phyloP scores from a whole-genome alignment of 1,284 basidiomycete species.

The Coriolopsis trogii region DNA sequence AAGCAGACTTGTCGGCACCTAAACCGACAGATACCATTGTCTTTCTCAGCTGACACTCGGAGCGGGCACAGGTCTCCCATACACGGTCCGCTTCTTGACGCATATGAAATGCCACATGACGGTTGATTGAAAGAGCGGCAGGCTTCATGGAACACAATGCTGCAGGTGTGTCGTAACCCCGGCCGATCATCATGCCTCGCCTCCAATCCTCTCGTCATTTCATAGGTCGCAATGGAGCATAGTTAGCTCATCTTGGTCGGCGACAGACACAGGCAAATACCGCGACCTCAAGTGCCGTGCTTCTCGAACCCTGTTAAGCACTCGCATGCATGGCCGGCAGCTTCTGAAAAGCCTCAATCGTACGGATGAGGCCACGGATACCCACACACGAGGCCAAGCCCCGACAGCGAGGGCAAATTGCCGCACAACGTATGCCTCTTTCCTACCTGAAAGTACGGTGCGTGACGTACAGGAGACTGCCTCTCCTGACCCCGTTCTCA shows the following conservation, averaged over 20 bases:
- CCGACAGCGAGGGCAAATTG: too few species aligned
- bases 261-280: not conserved
- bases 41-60: too few species aligned
- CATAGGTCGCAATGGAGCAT: too few species aligned
- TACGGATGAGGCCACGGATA: conserved; percentile 3
- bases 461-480: conserved; percentile 3
- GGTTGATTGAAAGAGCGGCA: not conserved
- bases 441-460: too few species aligned
- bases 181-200: conserved; percentile 10
- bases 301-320: conserved; percentile 9
- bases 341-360: not conserved
- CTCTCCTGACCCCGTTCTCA: not conserved
- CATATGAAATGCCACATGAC: conserved; percentile 6
- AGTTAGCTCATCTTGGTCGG: not conserved
- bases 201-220: too few species aligned
- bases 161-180: conserved; percentile 17
- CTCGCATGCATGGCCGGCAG: not conserved
- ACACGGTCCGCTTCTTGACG: too few species aligned
- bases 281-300: not conserved
- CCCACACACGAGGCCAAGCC: conserved; percentile 16
- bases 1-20: too few species aligned
- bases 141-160: not conserved
- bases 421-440: too few species aligned
- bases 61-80: not conserved
- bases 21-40: too few species aligned